Percentiles rank a stretch among this genome's conserved stretches.
These are phyloP conservation scores for Bacidia gigantensis DNA, from an alignment of 495 filamentous ascomycete species.

Conservation along the genomic window DNA sequence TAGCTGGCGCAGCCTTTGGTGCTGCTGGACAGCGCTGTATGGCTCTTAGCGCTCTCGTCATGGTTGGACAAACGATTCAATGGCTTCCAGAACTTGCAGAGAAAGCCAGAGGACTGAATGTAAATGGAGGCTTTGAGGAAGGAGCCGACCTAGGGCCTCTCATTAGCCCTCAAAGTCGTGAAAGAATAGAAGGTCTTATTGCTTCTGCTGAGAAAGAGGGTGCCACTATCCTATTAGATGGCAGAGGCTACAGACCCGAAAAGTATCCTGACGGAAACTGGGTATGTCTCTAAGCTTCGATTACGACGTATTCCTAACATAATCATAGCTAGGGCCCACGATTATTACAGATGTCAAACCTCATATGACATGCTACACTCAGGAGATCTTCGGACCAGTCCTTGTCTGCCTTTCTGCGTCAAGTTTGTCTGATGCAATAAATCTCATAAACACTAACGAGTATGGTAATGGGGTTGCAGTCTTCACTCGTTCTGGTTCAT, in stretches of 20 bases:
- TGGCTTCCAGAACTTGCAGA: slow-evolving; percentile 90
- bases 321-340: slow-evolving; percentile 58
- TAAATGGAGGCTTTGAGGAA: slow-evolving; percentile 90
- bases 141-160: slow-evolving; percentile 94
- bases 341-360: slow-evolving; percentile 89
- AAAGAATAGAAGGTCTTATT: slow-evolving; percentile 80
- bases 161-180: slow-evolving; percentile 83
- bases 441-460: slow-evolving; percentile 50
- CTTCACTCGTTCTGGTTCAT: slow-evolving; percentile 51
- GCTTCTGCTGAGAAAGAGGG: slow-evolving; percentile 83
- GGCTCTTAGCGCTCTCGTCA: slow-evolving; percentile 86
- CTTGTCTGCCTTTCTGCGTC: slow-evolving; percentile 45
- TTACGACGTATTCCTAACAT: neutral
- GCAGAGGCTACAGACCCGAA: slow-evolving; percentile 69
- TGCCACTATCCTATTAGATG: slow-evolving; percentile 88
- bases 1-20: slow-evolving; percentile 89
- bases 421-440: slow-evolving; percentile 36
- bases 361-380: slow-evolving; percentile 84
- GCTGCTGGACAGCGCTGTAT: slow-evolving; percentile 96
- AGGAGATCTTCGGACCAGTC: slow-evolving; percentile 97
- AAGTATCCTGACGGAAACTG: slow-evolving; percentile 98
- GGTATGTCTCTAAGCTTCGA: slow-evolving; percentile 18
- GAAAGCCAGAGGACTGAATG: slow-evolving; percentile 73
- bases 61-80: slow-evolving; percentile 85
- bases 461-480: slow-evolving; percentile 60